Base-by-base conservation (phyloP, 2,329 filamentous ascomycete genomes). In the Cladophialophora chaetospira region DNA sequence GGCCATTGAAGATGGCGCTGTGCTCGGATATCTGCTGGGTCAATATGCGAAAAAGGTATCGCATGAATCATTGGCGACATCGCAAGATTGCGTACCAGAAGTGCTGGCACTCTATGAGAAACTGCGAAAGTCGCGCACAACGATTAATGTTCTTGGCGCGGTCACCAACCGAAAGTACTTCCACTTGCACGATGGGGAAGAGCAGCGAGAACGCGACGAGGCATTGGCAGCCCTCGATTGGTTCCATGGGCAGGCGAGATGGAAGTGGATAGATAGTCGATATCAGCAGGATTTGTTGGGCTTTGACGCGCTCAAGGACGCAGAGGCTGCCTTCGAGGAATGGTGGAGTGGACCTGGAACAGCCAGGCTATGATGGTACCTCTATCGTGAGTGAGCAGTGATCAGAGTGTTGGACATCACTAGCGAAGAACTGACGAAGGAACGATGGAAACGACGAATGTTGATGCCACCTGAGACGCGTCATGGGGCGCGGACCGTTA, bases 141-240 rank as follows among this genome's bases (percentile, higher is more conserved):
- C 84, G 42, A 79, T 75, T 57, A 79, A 87, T 0, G 84, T 87
- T 0, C 71, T 79, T 6, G 71, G 83, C 1, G 83, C 84, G 0
- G 85, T 82, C 13, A 68, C 77, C 8, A 82, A 87, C 58, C 83
- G 86, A 63, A 78, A 79, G 64, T 72, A 86, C 1, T 86, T 85
- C 51, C 83, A 87, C 58, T 70, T 86, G 2, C 76, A 79, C 3
- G 83, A 87, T 57, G 84, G 83, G 0, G 67, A 71, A 0, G 79
- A 82, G 58, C 84, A 85, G 67, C 62, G 73, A 49, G 75, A 80
- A 48, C 73, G 83, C 0, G 83, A 86, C 33, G 36, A 11, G 13
- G 45, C 25, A 5, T 26, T 58, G n/a, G 19, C 19, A 13, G n/a
- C 11, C 5, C 13, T 40, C 8, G 45, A 48, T 43, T 53, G 43